Base-by-base conservation (phyloP, 2,329 filamentous ascomycete species). In the Metarhizium brunneum region DNA sequence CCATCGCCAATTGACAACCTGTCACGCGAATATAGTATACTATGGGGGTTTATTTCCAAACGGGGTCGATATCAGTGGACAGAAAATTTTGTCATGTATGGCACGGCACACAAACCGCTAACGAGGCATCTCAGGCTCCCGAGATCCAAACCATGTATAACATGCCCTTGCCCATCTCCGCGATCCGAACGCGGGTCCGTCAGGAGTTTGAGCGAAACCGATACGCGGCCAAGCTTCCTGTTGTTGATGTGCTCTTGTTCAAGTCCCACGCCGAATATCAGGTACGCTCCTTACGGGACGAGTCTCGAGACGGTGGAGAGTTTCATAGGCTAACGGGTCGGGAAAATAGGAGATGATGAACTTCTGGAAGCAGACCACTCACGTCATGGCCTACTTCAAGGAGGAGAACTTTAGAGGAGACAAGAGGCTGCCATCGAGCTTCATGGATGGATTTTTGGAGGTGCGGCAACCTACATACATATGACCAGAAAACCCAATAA, bases 101-200 rank as follows among this genome's bases (percentile, higher is more conserved):
- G 40, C 11, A 16, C 13, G 1, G 45, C 30, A 30, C 5, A 4
- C n/a, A 18, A 20, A 47, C 25, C 45, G 55, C 58, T 63, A 54
- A 62, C 55, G 30, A 38, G 52, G 2, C 45, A 56, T 18, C 32
- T 16, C 70, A 99, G 94, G 91, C 91, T 45, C 92, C 94, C 59
- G 92, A 97, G 72, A 92, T 99, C 69, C 94, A 97, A 74, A 88
- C 85, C 59, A 96, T 97, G 90, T 99, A 99, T 83, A 88, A 88
- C 60, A 79, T 99, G 68, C 90, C 89, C 70, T 83, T 95, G 68
- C 91, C 92, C 54, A 85, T 96, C 54, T 88, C 92, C 45, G 80
- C 83, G 60, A 86, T 99, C 69, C 88, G 94, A 65, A 95, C 92
- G 57, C 92, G 95, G 76, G 88, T 97, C 71, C 84, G 94, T 71